Evolutionary conservation across 176 grass and related monocot species (phyloP).

Genomic region (Alloteropsis semialata): DNA sequence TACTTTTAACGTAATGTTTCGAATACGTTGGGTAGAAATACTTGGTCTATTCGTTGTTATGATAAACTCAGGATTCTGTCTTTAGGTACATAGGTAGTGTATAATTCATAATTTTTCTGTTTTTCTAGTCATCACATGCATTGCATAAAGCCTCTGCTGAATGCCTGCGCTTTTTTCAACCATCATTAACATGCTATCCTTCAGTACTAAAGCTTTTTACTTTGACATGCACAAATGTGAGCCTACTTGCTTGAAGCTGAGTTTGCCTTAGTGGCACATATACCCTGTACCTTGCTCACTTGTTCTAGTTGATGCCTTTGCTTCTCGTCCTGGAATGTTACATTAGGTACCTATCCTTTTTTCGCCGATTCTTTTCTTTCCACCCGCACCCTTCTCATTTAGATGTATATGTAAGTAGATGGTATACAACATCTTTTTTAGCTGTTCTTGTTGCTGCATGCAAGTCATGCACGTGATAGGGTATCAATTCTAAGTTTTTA

Average conservation of each 20-base stretch:
- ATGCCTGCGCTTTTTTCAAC: background rate
- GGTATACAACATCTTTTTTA: background rate
- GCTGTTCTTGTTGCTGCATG: background rate
- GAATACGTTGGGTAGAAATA: background rate
- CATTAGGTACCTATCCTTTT: background rate
- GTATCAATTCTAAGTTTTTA: background rate
- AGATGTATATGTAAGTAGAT: background rate
- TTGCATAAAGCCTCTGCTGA: background rate
- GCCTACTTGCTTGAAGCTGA: background rate
- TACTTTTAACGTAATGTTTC: background rate
- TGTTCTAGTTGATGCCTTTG: background rate
- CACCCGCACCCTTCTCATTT: background rate
- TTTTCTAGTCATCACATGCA: background rate
- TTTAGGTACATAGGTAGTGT: background rate
- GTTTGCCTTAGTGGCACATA: background rate
- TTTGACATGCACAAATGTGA: background rate
- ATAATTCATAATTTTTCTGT: background rate
- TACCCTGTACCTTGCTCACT: background rate
- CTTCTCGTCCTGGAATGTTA: background rate
- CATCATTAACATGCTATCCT: background rate
- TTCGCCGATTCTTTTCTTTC: background rate
- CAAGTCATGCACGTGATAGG: background rate
- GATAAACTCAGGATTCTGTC: background rate
- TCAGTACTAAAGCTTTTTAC: background rate
- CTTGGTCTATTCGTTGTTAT: background rate